Base-by-base conservation (phyloP, 2,329 filamentous ascomycete genomes). In the Lecanosticta acicola region DNA sequence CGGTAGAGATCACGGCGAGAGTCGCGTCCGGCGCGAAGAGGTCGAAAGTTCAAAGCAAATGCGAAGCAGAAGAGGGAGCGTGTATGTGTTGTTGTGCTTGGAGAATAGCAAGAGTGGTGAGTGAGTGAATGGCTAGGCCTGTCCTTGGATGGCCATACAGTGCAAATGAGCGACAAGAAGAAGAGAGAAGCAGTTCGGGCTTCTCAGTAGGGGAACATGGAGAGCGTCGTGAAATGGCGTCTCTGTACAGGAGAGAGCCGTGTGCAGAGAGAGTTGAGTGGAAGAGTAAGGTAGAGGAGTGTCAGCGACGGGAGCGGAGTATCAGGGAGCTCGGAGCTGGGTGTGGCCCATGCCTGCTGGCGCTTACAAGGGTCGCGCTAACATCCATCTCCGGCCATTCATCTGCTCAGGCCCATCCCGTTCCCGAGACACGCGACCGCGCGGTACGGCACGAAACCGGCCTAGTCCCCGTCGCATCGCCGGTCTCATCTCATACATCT, bases 1-100 rank as follows among this genome's bases (percentile, higher is more conserved):
- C 26, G n/a, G 29, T 14, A 37, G 44, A 46, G 44, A n/a, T 16
- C 35, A 39, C 42, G 33, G 11, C 38, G 21, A 42, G 44, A 46
- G 32, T 32, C 44, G 44, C 44, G 44, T 37, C 44, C 44, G 21
- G 39, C 44, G 39, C 44, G 43, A 36, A 37, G 11, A 38, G 35
- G 4, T 39, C 18, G 37, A 38, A 19, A 5, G 13, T 17, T n/a
- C n/a, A n/a, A n/a, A 11, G 24, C 24, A 29, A 29, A 29, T n/a
- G n/a, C n/a, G n/a, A n/a, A n/a, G n/a, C n/a, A n/a, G n/a, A 29
- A 29, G 24, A 5, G 11, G 11, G 24, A 29, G 24, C 5, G 24
- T 29, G 24, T 7, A 29, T 29, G 24, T 29, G 24, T 29, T 29
- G 35, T 19, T 37, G 14, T 34, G 13, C 5, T n/a, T 26, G 39